Percentiles rank a stretch among this genome's conserved stretches.
These are phyloP conservation scores for Cymbidium sinense DNA, from an alignment of 106 monocot species.

Conservation along the genomic window DNA sequence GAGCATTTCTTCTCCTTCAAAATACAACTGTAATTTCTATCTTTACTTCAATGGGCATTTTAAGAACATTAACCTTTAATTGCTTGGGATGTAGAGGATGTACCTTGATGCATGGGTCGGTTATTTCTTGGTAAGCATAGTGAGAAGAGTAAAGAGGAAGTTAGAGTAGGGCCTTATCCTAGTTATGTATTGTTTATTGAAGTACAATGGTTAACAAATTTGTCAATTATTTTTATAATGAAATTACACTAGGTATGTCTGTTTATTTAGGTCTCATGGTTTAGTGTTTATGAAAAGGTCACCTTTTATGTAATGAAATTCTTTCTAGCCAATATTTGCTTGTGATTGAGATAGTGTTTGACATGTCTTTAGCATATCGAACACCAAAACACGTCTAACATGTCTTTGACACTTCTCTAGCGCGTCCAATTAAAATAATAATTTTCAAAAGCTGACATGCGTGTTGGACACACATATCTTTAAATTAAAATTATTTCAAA, in stretches of 20 bases:
- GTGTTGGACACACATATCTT: too few relatives aligned
- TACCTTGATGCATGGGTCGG: neutral
- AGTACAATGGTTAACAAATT: neutral
- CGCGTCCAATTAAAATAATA: too few relatives aligned
- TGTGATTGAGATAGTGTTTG: too few relatives aligned
- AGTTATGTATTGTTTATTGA: neutral
- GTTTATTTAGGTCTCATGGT: neutral
- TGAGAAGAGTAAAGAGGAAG: neutral
- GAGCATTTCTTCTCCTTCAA: too few relatives aligned
- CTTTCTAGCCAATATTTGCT: neutral
- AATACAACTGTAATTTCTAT: neutral
- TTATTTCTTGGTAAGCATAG: neutral
- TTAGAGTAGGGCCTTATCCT: neutral
- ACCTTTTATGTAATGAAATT: neutral
- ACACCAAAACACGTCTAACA: too few relatives aligned
- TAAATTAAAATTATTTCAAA: too few relatives aligned
- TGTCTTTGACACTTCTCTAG: too few relatives aligned
- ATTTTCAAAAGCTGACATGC: too few relatives aligned
- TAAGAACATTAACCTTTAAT: neutral
- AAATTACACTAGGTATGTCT: neutral
- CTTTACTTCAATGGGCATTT: neutral
- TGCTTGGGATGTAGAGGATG: neutral
- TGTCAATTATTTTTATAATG: neutral
- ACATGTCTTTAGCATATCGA: too few relatives aligned
- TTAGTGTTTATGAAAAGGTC: neutral